Conservation (phyloP, 495 filamentous ascomycete genomes). For the Lasiosphaeria hispida region DNA sequence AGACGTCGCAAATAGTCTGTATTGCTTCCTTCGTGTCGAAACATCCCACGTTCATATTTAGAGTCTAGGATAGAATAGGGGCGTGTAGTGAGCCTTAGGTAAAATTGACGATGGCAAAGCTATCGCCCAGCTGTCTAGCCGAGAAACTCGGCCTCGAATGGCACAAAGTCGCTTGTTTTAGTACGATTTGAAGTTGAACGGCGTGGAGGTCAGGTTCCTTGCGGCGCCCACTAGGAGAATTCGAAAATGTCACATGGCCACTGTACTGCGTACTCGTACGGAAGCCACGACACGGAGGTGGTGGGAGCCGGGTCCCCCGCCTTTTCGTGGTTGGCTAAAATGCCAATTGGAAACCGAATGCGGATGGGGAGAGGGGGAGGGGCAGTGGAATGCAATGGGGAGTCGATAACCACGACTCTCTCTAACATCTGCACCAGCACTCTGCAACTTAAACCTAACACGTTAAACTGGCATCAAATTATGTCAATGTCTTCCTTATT, state of each 20-base stretch:
- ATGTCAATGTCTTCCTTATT: background rate
- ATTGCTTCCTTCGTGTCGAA: background rate
- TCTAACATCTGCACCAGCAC: background rate
- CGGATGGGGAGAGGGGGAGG: no score
- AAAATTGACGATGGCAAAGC: background rate
- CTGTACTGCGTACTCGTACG: no score
- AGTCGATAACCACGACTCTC: background rate
- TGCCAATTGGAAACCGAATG: no score
- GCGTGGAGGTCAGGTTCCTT: background rate
- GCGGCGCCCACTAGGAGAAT: no score
- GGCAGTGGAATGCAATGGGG: no score
- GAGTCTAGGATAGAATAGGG: background rate
- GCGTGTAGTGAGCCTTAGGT: background rate
- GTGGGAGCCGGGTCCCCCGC: no score
- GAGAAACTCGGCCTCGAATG: background rate
- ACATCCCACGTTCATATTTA: background rate
- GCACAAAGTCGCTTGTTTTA: background rate
- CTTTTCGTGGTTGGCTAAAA: no score
- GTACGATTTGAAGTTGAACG: background rate
- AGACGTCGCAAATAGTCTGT: background rate
- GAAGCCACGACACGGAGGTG: no score
- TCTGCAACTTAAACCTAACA: background rate
- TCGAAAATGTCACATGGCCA: no score
- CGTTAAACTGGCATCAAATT: constrained; percentile 1
- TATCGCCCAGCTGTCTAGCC: background rate